Base-by-base conservation (phyloP, 2,329 filamentous ascomycete genomes). In the Chaetothyriales sp. region DNA sequence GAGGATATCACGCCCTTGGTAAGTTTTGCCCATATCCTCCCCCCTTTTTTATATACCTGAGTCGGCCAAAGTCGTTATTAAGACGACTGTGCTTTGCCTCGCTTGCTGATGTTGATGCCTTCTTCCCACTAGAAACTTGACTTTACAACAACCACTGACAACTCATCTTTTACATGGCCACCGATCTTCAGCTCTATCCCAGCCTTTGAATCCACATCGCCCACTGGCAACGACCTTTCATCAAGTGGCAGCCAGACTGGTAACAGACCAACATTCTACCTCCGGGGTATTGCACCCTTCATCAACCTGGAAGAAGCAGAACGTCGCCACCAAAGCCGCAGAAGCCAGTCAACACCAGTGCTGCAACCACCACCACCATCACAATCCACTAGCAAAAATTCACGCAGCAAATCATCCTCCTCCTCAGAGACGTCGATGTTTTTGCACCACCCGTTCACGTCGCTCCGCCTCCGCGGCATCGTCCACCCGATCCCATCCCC, bases 381-480 rank as follows among this genome's bases (percentile, higher is more conserved):
- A 19, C 44, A 2, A 45, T 7, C 20, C 18, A 45, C 22, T 6
- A 25, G 22, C 18, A 45, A 13, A 3, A 22, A 45, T 3, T n/a
- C 18, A 28, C 44, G n/a, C 44, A 46, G 22, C 19, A 29, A 43
- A 28, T 29, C 29, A n/a, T 15, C 15, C 33, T 40, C 33, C 10
- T 15, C 33, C 2, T 33, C 44, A 22, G 51, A 10, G 22, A 19
- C 33, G 18, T 43, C 51, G 9, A 56, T 56, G 7, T 18, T 45
- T 19, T 19, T 45, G 46, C 58, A 59, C 44, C 58, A 61, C 49
- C 56, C 57, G 3, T 61, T 56, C 48, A 25, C 53, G 2, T 44
- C 53, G n/a, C 54, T 59, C 10, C 60, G 60, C 13, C 29, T 69
- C 7, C 64, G 66, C 7, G 69, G 69, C 8, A 67, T 70, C 48